These are phyloP conservation scores for Mortierella sp. DNA, from an alignment of 371 early-diverging fungal species.

Conservation along the genomic window DNA sequence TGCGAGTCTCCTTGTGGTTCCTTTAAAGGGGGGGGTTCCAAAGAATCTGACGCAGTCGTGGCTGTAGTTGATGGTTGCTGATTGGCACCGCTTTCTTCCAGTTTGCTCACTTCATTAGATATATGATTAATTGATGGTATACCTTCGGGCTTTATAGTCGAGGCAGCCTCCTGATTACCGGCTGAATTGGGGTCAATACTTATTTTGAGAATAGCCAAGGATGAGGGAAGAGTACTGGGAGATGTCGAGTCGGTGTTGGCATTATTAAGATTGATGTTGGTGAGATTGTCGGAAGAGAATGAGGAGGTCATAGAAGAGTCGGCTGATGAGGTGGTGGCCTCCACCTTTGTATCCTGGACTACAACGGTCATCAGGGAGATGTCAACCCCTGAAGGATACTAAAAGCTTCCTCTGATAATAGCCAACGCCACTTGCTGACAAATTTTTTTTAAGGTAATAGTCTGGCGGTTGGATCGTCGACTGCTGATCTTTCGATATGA, in stretches of 20 bases:
- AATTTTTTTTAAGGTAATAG: background rate
- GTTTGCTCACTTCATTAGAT: background rate
- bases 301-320: constrained; percentile 1
- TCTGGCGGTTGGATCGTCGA: no score
- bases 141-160: background rate
- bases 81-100: background rate
- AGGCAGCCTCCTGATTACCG: background rate
- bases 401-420: background rate
- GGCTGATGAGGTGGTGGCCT: background rate
- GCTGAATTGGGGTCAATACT: background rate
- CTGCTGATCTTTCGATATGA: no score
- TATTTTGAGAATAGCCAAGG: background rate
- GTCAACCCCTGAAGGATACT: constrained; percentile 14
- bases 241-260: background rate
- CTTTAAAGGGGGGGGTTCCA: background rate
- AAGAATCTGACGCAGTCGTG: background rate
- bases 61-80: background rate
- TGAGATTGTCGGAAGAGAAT: background rate
- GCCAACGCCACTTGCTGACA: background rate
- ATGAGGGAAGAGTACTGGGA: background rate
- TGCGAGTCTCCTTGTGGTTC: background rate
- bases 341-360: constrained; percentile 20
- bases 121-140: background rate
- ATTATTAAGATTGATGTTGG: background rate
- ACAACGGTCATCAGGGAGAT: constrained; percentile 18